Percentiles rank a stretch among this genome's conserved stretches.
Conservation (phyloP, 228 moss, liverwort and hornwort genomes). For the Sphagnum fallax region DNA sequence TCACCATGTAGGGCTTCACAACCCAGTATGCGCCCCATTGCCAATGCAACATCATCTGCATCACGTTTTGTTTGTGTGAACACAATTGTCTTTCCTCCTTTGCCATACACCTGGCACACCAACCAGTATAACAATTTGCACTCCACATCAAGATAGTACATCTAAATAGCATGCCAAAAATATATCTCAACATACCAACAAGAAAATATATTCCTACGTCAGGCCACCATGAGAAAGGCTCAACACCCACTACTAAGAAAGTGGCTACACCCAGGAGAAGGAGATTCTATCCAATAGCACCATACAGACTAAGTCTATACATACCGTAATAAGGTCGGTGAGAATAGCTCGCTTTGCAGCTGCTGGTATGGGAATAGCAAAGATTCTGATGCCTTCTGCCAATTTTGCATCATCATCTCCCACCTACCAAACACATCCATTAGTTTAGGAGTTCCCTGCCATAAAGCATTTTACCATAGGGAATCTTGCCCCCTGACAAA, state of each 20-base stretch:
- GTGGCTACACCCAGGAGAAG: too few species aligned
- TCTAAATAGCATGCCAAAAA: too few species aligned
- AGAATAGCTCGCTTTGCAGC: slow-evolving; percentile 79
- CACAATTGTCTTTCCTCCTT: slow-evolving; percentile 86
- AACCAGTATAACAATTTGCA: too few species aligned
- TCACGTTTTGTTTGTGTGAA: slow-evolving; percentile 99
- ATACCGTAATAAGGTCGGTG: slow-evolving; percentile 73
- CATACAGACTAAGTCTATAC: background rate
- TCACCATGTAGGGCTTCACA: slow-evolving; percentile 98
- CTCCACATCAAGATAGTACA: too few species aligned
- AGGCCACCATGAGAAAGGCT: background rate
- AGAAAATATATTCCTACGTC: background rate
- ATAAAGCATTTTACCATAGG: too few species aligned
- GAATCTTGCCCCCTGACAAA: too few species aligned
- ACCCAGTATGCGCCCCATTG: slow-evolving; percentile 76
- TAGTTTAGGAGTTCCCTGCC: too few species aligned
- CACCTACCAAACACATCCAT: slow-evolving; percentile 18
- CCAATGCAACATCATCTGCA: slow-evolving; percentile 84
- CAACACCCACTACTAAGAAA: too few species aligned
- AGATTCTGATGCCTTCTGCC: slow-evolving; percentile 82
- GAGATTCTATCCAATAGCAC: too few species aligned
- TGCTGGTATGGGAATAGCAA: slow-evolving; percentile 51
- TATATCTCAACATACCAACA: too few species aligned
- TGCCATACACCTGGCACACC: slow-evolving; percentile 53
- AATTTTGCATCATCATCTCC: slow-evolving; percentile 91